phyloP scores from a whole-genome alignment of 2,329 filamentous ascomycete species.

The Cercospora nicotianae region DNA sequence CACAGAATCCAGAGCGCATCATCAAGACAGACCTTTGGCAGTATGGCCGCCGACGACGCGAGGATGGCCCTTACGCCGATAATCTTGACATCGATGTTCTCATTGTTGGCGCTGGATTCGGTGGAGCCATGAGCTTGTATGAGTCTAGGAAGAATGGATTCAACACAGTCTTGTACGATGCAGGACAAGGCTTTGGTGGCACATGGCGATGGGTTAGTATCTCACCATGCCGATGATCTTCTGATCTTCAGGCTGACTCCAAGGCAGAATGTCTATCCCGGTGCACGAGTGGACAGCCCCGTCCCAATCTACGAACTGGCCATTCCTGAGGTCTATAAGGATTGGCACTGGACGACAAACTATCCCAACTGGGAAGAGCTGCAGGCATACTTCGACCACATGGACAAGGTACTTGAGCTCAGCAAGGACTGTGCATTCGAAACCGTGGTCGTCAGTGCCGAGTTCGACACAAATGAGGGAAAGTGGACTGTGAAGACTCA shows the following conservation, averaged over 20 bases:
- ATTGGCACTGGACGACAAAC: constrained; percentile 55
- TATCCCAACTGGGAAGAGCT: constrained; percentile 48
- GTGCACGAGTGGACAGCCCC: constrained; percentile 48
- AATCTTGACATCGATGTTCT: constrained; percentile 35
- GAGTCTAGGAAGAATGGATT: constrained; percentile 41
- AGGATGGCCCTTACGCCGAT: constrained; percentile 32
- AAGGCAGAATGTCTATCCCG: constrained; percentile 36
- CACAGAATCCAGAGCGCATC: constrained; percentile 27
- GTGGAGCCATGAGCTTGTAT: constrained; percentile 46
- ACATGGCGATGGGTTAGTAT: constrained; percentile 37
- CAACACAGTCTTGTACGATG: constrained; percentile 37
- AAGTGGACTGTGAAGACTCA: constrained; percentile 55
- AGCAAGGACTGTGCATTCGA: constrained; percentile 60
- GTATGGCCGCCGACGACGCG: constrained; percentile 26
- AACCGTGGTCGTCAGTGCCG: constrained; percentile 54
- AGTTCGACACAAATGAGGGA: constrained; percentile 51
- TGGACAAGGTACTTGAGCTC: constrained; percentile 56
- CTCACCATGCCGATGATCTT: neutral
- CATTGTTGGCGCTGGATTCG: constrained; percentile 46
- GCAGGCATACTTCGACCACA: constrained; percentile 59
- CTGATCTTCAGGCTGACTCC: neutral
- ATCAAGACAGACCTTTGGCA: constrained; percentile 32
- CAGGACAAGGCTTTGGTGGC: constrained; percentile 38
- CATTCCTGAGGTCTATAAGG: constrained; percentile 51
- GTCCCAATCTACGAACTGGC: constrained; percentile 35